Conservation (phyloP, 73 alveolate species). For the Paramecium tetraurelia region DNA sequence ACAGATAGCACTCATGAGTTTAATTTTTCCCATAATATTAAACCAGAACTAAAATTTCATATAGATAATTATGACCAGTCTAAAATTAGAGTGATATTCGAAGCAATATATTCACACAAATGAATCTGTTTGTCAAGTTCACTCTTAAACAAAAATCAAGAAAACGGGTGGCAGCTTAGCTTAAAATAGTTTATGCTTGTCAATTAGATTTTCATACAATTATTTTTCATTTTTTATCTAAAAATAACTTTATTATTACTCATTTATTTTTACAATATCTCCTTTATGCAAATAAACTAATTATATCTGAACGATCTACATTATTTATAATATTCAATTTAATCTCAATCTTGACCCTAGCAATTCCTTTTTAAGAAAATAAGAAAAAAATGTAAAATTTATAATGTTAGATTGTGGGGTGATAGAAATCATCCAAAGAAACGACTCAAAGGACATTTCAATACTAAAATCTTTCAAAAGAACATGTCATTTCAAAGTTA, state of each 20-base stretch:
- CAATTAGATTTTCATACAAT: neutral
- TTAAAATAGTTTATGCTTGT: neutral
- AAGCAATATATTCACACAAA: neutral
- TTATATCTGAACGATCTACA: neutral
- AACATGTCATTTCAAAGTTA: no score
- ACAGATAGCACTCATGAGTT: neutral
- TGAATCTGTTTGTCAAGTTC: neutral
- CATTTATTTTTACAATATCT: no score
- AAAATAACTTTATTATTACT: no score
- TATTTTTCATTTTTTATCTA: neutral
- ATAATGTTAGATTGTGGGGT: no score
- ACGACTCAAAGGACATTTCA: no score
- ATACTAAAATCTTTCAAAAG: no score
- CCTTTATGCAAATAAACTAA: no score
- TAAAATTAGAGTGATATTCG: neutral
- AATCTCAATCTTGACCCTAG: neutral
- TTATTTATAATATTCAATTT: neutral
- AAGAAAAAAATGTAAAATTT: neutral
- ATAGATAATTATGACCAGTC: neutral
- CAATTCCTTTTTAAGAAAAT: neutral
- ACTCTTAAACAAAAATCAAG: neutral
- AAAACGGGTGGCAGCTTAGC: neutral
- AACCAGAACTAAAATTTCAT: neutral
- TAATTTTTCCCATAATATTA: neutral
- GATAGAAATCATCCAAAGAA: no score